Percentiles rank a stretch among this genome's conserved stretches.
Conservation (phyloP, 108 stramenopile genomes). For the Cylindrotheca fusiformis region DNA sequence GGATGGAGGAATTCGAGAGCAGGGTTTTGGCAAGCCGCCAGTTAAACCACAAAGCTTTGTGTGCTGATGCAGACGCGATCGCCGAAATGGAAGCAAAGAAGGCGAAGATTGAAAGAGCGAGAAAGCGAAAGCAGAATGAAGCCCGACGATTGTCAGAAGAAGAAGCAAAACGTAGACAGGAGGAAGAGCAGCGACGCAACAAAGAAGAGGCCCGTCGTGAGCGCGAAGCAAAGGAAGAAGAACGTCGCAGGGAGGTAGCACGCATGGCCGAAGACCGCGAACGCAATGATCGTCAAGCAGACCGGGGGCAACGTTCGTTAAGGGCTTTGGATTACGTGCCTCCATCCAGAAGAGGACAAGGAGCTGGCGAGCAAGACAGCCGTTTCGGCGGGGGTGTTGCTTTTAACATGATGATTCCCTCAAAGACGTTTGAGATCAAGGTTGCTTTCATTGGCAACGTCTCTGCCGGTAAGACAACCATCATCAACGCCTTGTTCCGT, state of each 20-base stretch:
- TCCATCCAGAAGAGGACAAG: conserved; percentile 51
- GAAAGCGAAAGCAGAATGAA: conserved; percentile 70
- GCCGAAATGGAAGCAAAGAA: conserved; percentile 76
- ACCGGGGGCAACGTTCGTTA: conserved; percentile 7
- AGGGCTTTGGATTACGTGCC: conserved; percentile 65
- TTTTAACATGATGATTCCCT: too few relatives aligned
- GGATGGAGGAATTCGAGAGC: conserved; percentile 60
- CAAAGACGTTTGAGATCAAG: too few relatives aligned
- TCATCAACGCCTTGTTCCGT: too few relatives aligned
- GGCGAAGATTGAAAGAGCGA: conserved; percentile 67
- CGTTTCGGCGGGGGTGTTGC: conserved; percentile 29
- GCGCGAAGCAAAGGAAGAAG: conserved; percentile 54
- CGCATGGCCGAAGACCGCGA: conserved; percentile 67
- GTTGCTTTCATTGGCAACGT: too few relatives aligned
- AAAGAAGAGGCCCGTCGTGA: conserved; percentile 59
- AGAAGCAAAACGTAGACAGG: conserved; percentile 40
- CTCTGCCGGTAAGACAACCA: too few relatives aligned
- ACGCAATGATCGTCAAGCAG: conserved; percentile 31
- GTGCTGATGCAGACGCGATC: conserved; percentile 58
- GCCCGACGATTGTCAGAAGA: conserved; percentile 35
- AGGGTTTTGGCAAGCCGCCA: conserved; percentile 68
- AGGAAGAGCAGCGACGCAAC: conserved; percentile 50
- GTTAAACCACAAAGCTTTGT: conserved; percentile 44
- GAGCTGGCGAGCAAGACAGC: conserved; percentile 21
- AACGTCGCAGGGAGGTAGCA: conserved; percentile 51